Evolutionary conservation across 441 rosid genomes (phyloP), one percentile per base, ranked within the genome.

Genomic region (Raphanus hybrid): DNA sequence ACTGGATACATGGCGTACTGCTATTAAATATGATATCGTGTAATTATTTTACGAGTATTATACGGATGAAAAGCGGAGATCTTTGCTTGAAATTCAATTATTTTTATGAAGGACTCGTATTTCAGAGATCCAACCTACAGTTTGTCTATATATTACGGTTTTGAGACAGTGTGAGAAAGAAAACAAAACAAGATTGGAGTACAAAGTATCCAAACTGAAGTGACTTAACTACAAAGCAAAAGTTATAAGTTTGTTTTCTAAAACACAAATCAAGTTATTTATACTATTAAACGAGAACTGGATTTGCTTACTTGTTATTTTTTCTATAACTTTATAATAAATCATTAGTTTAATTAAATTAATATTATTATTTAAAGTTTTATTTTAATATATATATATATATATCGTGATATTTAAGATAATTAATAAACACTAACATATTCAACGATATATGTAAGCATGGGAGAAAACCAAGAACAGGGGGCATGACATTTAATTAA

Each of bases 221-320:
- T 80, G 76, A 66, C 82, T 80, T 74, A 11, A 59, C 16, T 64
- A 70, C 16, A 69, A 79, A 41, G 82, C 82, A 58, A 79, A 37
- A 27, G 52, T 0, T 26, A 66, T 29, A 57, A 59, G 8, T 2
- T 23, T 23, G 26, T 23, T 26, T n/a, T 16, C 0, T 37, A 64
- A 23, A 23, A 23, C 26, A 23, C 26, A 23, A 23, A 23, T 23
- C 26, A 23, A 23, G 26, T 23, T 23, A 23, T 23, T 23, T 23
- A 23, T 23, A 23, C 26, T 23, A 23, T 23, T 23, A 23, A 1
- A 1, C 26, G 26, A 23, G 2, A 23, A 23, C 26, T 23, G 2
- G 26, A 23, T 23, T 23, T 23, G 2, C 26, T 23, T 23, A 23
- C 26, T 23, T 23, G 26, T 23, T 18, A 18, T 18, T 18, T 18